Conservation (phyloP, 2,329 filamentous ascomycete genomes). For the Cladosporium sp. region DNA sequence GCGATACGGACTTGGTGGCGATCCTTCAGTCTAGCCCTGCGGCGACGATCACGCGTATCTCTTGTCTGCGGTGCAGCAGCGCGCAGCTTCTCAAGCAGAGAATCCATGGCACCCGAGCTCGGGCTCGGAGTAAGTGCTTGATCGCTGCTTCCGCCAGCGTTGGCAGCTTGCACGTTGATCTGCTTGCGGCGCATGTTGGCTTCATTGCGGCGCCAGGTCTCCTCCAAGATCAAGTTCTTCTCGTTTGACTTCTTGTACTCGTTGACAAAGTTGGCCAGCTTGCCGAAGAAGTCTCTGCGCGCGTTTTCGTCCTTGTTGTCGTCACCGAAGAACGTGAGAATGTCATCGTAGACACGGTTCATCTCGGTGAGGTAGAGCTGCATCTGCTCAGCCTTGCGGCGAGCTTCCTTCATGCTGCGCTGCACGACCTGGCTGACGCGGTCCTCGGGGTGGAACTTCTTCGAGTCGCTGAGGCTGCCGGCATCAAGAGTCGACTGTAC, state of each 20-base stretch:
- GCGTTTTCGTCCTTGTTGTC: constrained; percentile 88
- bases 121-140: constrained; percentile 10
- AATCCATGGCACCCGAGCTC: constrained; percentile 89
- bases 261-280: constrained; percentile 82
- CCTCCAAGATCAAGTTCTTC: constrained; percentile 85
- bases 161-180: constrained; percentile 62
- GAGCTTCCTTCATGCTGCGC: constrained; percentile 92
- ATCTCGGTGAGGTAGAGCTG: constrained; percentile 91
- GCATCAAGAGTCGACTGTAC: constrained; percentile 88
- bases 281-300: constrained; percentile 92
- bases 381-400: constrained; percentile 95
- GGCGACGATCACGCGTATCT: constrained; percentile 84
- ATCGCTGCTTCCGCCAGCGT: constrained; percentile 43
- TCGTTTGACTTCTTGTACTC: constrained; percentile 97
- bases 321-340: constrained; percentile 95
- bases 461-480: constrained; percentile 92
- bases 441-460: constrained; percentile 97
- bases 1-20: constrained; percentile 86
- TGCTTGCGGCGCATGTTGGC: constrained; percentile 88
- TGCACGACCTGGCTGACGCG: constrained; percentile 90
- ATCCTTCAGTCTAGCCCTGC: constrained; percentile 86
- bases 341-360: constrained; percentile 86
- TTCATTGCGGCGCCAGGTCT: constrained; percentile 81
- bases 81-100: constrained; percentile 87
- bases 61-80: constrained; percentile 83